Conservation (phyloP, 768 basidiomycete species). For the Pleurotus sapidus region DNA sequence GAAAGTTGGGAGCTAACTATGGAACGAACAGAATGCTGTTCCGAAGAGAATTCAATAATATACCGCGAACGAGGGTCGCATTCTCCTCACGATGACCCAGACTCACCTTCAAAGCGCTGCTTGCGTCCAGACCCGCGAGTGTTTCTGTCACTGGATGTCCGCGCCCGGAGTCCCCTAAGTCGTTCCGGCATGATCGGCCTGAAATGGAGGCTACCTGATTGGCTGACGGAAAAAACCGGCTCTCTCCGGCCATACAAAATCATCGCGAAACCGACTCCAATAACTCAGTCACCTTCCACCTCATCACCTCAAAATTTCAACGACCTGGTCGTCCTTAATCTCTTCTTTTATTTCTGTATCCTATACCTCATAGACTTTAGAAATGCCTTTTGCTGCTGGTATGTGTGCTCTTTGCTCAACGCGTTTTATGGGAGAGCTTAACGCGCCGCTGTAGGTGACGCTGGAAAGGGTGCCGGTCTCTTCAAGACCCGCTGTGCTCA, state of each 20-base stretch:
- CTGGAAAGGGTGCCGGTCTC: slow-evolving; percentile 85
- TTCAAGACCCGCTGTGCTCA: slow-evolving; percentile 97
- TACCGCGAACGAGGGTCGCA: no score
- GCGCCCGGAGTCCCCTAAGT: neutral
- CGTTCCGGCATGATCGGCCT: slow-evolving; percentile 7
- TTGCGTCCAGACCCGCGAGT: no score
- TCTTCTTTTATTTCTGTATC: slow-evolving; percentile 19
- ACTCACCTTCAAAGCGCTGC: no score
- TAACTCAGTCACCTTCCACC: slow-evolving; percentile 13
- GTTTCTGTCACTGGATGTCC: no score
- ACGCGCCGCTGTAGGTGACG: slow-evolving; percentile 57
- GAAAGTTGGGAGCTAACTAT: no score
- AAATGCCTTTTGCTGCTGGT: slow-evolving; percentile 43
- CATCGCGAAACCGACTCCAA: slow-evolving; percentile 9
- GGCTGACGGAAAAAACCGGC: slow-evolving; percentile 30
- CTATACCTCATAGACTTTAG: slow-evolving; percentile 16
- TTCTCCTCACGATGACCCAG: no score
- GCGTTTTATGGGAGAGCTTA: neutral
- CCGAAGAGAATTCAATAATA: no score
- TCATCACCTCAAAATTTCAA: slow-evolving; percentile 9
- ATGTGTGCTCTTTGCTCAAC: slow-evolving; percentile 11
- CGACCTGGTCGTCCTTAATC: slow-evolving; percentile 12
- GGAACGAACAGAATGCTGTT: no score
- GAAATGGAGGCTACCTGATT: slow-evolving; percentile 20
- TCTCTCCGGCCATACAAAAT: slow-evolving; percentile 21